Evolutionary conservation across 2,329 filamentous ascomycete species (phyloP), one percentile per base, ranked within the genome.

Genomic region (Neophaeococcomyces aloes): DNA sequence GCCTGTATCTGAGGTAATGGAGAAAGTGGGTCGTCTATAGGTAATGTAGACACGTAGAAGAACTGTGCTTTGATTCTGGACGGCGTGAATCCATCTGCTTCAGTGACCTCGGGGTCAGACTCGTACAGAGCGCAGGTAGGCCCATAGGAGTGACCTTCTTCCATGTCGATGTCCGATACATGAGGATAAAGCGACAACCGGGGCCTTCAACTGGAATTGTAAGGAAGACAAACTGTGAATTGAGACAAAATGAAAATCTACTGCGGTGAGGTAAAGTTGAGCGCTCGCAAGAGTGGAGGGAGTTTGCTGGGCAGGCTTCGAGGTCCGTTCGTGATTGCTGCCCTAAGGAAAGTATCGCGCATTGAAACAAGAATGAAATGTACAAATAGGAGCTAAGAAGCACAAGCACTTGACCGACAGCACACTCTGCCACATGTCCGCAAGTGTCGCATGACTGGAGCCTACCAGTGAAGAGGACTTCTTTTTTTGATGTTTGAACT

Each of bases 11-110:
- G 75, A 59, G 61, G 77, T 57, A 65, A 72, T 61, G 81, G 75
- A 7, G 83, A 86, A n/a, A 94, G 72, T 18, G 86, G 86, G 57
- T 94, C 87, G 57, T 94, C 87, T 58, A 94, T 87, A 23, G 86
- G 81, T 38, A 89, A 74, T 10, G 79, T 69, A 8, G 86, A 91
- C 11, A 79, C 75, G 62, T 94, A 94, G 64, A 94, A 94, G 66
- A 86, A 94, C 50, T 86, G 84, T 17, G 81, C 73, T 25, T 72
- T 70, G 42, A 83, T 61, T 19, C 53, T 58, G 0, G 76, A 71
- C 13, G 83, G 81, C 18, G 75, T 69, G 42, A 66, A 44, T 61
- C 54, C 21, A 62, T 48, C 46, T 23, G 30, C 30, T 23, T 50
- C 56, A 30, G 25, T 27, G 51, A 50, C 4, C 45, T 53, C 29